Conservation (phyloP, 257 asterid species). For the Solanum corneliomulleri region DNA sequence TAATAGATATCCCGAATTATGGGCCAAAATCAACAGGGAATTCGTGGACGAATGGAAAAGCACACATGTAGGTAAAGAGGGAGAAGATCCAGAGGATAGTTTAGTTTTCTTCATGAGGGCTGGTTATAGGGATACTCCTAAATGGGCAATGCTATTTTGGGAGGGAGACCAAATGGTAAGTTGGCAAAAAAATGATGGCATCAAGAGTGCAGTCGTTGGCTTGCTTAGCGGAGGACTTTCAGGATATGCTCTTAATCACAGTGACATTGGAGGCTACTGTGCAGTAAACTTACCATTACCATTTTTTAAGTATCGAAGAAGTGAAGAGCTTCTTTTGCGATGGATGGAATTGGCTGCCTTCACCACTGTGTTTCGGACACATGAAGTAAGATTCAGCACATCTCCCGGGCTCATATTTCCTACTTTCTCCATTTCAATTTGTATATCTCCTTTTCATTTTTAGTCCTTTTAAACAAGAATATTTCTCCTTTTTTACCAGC, state of each 20-base stretch:
- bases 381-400: slow-evolving; percentile 50
- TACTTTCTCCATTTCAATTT: neutral
- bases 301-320: slow-evolving; percentile 59
- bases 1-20: slow-evolving; percentile 82
- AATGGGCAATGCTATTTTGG: slow-evolving; percentile 86
- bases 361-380: slow-evolving; percentile 82
- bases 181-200: slow-evolving; percentile 95
- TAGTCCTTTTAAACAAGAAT: neutral
- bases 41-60: slow-evolving; percentile 77
- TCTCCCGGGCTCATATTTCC: neutral
- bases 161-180: slow-evolving; percentile 99
- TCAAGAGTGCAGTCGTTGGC: slow-evolving; percentile 87
- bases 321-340: slow-evolving; percentile 75
- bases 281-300: slow-evolving; percentile 70
- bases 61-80: slow-evolving; percentile 14
- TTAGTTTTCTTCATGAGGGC: slow-evolving; percentile 96
- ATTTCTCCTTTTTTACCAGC: neutral
- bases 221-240: slow-evolving; percentile 80
- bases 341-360: slow-evolving; percentile 96
- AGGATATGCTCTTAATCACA: slow-evolving; percentile 86
- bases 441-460: neutral
- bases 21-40: slow-evolving; percentile 80
- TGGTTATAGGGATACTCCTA: slow-evolving; percentile 73
- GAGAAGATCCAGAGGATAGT: slow-evolving; percentile 27
- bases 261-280: slow-evolving; percentile 95